Base-by-base conservation (phyloP, 179 eudicot genomes). In the Beta macrorhiza region DNA sequence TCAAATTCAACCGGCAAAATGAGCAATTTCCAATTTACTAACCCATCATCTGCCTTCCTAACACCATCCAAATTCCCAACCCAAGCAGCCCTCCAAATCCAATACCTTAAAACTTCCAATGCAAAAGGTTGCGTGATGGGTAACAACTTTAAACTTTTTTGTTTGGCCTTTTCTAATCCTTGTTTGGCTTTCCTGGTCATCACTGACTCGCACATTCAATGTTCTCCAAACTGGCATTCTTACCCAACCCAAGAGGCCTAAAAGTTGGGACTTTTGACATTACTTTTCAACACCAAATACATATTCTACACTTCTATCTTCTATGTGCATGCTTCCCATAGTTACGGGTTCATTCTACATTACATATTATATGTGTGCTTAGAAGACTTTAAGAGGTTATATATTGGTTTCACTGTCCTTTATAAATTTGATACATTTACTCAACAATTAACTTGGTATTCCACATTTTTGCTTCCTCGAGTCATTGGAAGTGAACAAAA, bases 141-240 rank as follows among this genome's bases (percentile, higher is more conserved):
- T 53, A 51, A 12, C 15, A 73, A 53, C 59, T 71, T 71, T 17
- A 29, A 29, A 62, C 44, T 25, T 12, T 13, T 15, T 11, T 56
- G 17, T 56, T 11, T 11, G 15, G 16, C 19, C 15, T 11, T 12
- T 15, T 13, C 15, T 56, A 15, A 56, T 15, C 11, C 59, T 11
- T 52, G 56, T 52, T 37, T 37, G 42, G 53, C 53, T 49, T 49
- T 49, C 37, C 29, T n/a, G 15, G 17, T 52, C 32, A 16, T 67
- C 72, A 67, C 51, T 70, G 74, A 42, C 52, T 70, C 55, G 74
- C 6, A 67, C 13, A 1, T 8, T 47, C 19, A 45, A 0, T 19
- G 1, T 71, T 20, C 44, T n/a, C 63, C 76, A 20, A 73, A 22
- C 19, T 73, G 76, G 76, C 76, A 73, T 20, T 32, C 76, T 73